Evolutionary conservation across 257 asterid genomes (phyloP), one percentile per base, ranked within the genome.

Genomic region (Petunia secreta): DNA sequence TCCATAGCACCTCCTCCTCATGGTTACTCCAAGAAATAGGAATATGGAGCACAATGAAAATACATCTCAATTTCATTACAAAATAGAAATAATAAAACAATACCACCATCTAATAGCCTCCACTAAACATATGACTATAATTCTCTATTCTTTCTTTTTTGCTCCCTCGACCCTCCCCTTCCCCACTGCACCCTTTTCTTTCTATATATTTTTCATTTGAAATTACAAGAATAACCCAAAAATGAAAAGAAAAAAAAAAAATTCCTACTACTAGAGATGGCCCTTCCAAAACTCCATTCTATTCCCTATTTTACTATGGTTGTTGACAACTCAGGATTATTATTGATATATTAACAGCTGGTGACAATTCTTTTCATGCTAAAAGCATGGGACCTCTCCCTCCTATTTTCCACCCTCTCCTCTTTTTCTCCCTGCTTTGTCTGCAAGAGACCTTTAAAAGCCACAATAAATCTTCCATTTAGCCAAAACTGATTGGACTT

Each of bases 291-390:
- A 1, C 52, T 39, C 59, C 34, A 60, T 44, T 14, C 36, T 52
- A n/a, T 75, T 8, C 38, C 15, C 75, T 77, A 75, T 78, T 10
- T 82, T 82, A 58, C 82, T 71, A 54, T 78, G 40, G 79, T 78
- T 77, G 75, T 77, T 25, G 81, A 78, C 81, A 78, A 78, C 81
- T 78, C 34, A 46, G 75, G 8, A 44, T 8, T 57, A 46, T 74
- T 66, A 67, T 54, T 82, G 77, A 82, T 84, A 82, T 66, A 67
- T 54, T 82, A 80, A 82, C 86, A 82, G 86, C 86, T 85, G 88
- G 83, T 76, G 81, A 80, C 88, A 79, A 82, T 85, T 85, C 88
- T 82, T 85, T 82, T 79, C 73, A 85, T 80, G 88, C 86, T 37
- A 85, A 85, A 82, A 85, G 80, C 76, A 80, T 6, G 74, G 83